Percentiles rank a stretch among this genome's conserved stretches.
Conservation (phyloP, 2,329 filamentous ascomycete genomes). For the Alternaria novae-zelandiae region DNA sequence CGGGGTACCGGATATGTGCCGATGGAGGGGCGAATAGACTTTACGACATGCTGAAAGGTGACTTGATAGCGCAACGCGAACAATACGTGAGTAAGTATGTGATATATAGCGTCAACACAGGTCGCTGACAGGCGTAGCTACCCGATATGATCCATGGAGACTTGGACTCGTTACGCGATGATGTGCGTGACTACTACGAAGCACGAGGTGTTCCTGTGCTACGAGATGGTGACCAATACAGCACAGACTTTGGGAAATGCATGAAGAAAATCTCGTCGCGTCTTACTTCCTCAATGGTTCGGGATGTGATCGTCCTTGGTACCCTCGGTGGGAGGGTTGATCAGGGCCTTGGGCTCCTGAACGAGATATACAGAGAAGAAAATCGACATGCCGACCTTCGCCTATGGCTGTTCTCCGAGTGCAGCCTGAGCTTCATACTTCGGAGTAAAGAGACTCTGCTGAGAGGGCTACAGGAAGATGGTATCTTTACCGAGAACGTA, state of each 20-base stretch:
- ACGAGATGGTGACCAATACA: conserved; percentile 79
- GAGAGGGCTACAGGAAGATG: conserved; percentile 59
- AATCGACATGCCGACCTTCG: conserved; percentile 50
- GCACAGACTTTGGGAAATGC: conserved; percentile 88
- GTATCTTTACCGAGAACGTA: conserved; percentile 75
- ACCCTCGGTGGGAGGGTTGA: conserved; percentile 90
- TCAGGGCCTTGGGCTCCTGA: conserved; percentile 86
- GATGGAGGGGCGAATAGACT: conserved; percentile 91
- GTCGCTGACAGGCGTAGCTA: conserved; percentile 33
- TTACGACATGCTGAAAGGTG: conserved; percentile 55
- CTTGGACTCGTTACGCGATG: conserved; percentile 77
- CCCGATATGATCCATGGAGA: conserved; percentile 81
- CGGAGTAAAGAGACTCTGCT: conserved; percentile 72
- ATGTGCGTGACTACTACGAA: conserved; percentile 71
- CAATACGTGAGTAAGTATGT: conserved; percentile 38
- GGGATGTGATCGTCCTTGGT: conserved; percentile 79
- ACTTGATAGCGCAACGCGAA: conserved; percentile 24
- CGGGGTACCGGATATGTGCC: conserved; percentile 75
- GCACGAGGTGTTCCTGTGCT: conserved; percentile 67
- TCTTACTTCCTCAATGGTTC: conserved; percentile 47
- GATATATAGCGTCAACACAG: neutral
- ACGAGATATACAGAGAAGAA: conserved; percentile 73
- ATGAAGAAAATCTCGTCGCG: conserved; percentile 63
- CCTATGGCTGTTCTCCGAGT: conserved; percentile 80
- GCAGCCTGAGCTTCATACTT: conserved; percentile 84